phyloP scores from a whole-genome alignment of 805 yeast species.

The Schizosaccharomyces octosporus region DNA sequence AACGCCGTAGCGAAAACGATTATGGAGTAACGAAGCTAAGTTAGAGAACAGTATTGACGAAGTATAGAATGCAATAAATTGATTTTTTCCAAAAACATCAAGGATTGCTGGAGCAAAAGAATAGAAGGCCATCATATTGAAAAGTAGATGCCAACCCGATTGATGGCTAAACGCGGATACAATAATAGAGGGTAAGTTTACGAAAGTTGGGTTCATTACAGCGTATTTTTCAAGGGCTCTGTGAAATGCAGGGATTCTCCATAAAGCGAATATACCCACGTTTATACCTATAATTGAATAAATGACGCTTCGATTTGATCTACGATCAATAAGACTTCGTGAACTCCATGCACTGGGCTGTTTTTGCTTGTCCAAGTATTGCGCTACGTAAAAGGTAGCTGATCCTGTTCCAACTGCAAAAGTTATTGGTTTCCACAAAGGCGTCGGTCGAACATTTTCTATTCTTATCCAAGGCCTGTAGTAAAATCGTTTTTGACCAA shows the following conservation, averaged over 20 bases:
- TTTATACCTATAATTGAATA: background rate
- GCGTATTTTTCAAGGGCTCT: background rate
- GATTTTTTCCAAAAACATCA: background rate
- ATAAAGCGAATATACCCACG: background rate
- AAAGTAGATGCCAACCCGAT: background rate
- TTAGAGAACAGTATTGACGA: background rate
- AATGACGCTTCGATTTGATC: background rate
- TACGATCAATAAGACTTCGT: background rate
- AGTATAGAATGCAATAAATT: background rate
- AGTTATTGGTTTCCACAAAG: background rate
- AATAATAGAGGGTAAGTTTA: background rate
- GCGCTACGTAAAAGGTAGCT: background rate
- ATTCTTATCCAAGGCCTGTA: background rate
- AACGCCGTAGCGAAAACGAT: background rate
- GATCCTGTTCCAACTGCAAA: background rate
- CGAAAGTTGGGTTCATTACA: background rate
- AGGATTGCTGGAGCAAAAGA: background rate
- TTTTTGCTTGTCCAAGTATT: background rate
- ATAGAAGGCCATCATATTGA: slow-evolving; percentile 1
- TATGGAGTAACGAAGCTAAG: background rate
- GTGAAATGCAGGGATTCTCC: background rate
- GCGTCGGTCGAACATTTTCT: background rate
- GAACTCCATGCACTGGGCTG: background rate
- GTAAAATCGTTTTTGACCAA: background rate
- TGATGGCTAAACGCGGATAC: slow-evolving; percentile 1